Conservation (phyloP, 176 grass and related monocot genomes). For the Areca catechu region DNA sequence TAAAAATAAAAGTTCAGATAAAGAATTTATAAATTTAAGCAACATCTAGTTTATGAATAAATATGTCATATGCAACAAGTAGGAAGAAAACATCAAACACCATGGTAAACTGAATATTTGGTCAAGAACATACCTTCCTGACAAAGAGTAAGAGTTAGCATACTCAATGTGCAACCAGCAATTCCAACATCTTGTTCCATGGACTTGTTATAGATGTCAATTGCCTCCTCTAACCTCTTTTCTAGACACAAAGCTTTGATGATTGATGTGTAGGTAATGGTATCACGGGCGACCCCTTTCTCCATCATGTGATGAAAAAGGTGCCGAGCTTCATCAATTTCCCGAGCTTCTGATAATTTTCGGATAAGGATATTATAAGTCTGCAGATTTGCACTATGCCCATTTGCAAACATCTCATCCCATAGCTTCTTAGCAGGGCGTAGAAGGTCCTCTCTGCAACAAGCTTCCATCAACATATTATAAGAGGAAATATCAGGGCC, state of each 20-base stretch:
- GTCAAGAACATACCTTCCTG: constrained; percentile 45
- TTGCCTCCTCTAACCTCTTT: constrained; percentile 50
- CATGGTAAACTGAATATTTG: neutral
- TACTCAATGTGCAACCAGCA: constrained; percentile 35
- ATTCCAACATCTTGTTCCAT: constrained; percentile 43
- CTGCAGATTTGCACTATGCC: constrained; percentile 57
- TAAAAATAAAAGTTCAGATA: too few species aligned
- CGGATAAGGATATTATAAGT: constrained; percentile 85
- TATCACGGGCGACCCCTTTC: constrained; percentile 58
- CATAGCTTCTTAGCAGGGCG: constrained; percentile 89
- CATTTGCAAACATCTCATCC: constrained; percentile 92
- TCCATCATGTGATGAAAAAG: constrained; percentile 72
- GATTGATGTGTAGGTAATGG: constrained; percentile 42
- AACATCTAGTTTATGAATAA: too few species aligned
- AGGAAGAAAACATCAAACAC: neutral
- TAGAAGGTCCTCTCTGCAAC: constrained; percentile 66
- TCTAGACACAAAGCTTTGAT: constrained; percentile 53
- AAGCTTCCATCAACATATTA: constrained; percentile 68
- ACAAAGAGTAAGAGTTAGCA: constrained; percentile 46
- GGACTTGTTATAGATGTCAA: constrained; percentile 53
- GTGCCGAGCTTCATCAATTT: constrained; percentile 45
- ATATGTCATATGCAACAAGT: too few species aligned
- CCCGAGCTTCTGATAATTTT: constrained; percentile 57
- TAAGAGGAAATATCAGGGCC: constrained; percentile 59
- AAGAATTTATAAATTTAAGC: too few species aligned